Percentiles rank a stretch among this genome's conserved stretches.
Conservation (phyloP, 2,329 filamentous ascomycete species). For the Colletotrichum tropicale region DNA sequence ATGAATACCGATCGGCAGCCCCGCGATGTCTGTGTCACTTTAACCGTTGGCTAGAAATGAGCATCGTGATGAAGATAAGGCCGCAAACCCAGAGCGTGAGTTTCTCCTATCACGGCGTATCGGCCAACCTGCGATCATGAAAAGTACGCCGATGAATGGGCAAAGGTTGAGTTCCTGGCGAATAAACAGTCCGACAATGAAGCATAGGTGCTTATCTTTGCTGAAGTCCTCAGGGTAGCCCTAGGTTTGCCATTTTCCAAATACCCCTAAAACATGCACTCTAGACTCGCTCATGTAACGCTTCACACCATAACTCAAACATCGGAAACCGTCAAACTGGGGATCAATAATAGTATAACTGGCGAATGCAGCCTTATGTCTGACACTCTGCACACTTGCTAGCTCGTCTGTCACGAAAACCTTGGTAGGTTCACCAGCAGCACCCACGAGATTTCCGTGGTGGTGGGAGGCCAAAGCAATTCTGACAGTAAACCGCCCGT, state of each 20-base stretch:
- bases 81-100: neutral
- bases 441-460: neutral
- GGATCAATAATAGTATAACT: neutral
- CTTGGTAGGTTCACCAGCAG: neutral
- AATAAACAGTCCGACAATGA: rapidly evolving
- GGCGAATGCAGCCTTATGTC: neutral
- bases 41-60: neutral
- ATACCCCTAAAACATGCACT: rapidly evolving
- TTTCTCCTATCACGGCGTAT: neutral
- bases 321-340: neutral
- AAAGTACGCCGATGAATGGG: neutral
- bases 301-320: rapidly evolving
- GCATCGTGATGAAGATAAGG: neutral
- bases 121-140: neutral
- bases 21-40: neutral
- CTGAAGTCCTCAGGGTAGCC: neutral
- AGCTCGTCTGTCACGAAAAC: neutral
- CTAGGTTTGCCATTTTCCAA: neutral
- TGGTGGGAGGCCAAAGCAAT: neutral
- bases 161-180: neutral
- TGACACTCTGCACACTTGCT: neutral
- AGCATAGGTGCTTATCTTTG: neutral
- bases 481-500: neutral
- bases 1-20: neutral
- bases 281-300: neutral